phyloP scores from a whole-genome alignment of 768 basidiomycete species.

The Chiua virens region DNA sequence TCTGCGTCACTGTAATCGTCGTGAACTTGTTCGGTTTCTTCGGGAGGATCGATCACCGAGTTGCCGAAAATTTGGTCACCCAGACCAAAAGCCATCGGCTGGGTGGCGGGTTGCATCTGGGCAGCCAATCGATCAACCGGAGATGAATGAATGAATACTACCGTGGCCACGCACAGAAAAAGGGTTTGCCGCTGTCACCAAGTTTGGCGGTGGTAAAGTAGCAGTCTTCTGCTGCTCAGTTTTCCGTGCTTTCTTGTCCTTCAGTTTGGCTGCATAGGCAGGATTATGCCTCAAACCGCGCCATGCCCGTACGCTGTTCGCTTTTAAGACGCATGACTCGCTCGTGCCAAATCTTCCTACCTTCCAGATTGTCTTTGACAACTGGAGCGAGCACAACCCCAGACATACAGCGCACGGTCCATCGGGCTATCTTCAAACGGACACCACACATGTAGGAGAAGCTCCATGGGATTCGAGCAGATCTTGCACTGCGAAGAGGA shows the following conservation, averaged over 20 bases:
- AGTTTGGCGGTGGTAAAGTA: slow-evolving; percentile 29
- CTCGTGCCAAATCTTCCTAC: slow-evolving; percentile 42
- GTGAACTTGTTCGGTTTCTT: slow-evolving; percentile 10
- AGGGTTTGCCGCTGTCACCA: slow-evolving; percentile 52
- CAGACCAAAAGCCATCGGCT: slow-evolving; percentile 47
- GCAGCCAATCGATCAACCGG: not conserved
- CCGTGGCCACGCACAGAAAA: slow-evolving; percentile 56
- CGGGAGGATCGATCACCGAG: slow-evolving; percentile 14
- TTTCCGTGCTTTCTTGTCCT: slow-evolving; percentile 49
- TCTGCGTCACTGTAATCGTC: slow-evolving; percentile 35
- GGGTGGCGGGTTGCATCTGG: slow-evolving; percentile 29
- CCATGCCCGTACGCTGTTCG: slow-evolving; percentile 74
- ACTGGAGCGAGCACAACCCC: slow-evolving; percentile 68
- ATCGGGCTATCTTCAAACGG: slow-evolving; percentile 82
- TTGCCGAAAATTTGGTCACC: slow-evolving; percentile 69
- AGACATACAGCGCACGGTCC: slow-evolving; percentile 84
- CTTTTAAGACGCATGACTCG: slow-evolving; percentile 11
- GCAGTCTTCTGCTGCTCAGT: slow-evolving; percentile 39
- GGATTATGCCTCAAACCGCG: slow-evolving; percentile 71
- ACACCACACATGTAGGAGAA: slow-evolving; percentile 88
- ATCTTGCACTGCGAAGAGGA: slow-evolving; percentile 68
- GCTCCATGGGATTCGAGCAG: slow-evolving; percentile 74
- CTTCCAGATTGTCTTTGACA: slow-evolving; percentile 81
- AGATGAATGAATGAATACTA: not conserved
- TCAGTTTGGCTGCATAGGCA: slow-evolving; percentile 71